Evolutionary conservation across 495 filamentous ascomycete genomes (phyloP), one percentile per base, ranked within the genome.

Genomic region (Podospora sp.): DNA sequence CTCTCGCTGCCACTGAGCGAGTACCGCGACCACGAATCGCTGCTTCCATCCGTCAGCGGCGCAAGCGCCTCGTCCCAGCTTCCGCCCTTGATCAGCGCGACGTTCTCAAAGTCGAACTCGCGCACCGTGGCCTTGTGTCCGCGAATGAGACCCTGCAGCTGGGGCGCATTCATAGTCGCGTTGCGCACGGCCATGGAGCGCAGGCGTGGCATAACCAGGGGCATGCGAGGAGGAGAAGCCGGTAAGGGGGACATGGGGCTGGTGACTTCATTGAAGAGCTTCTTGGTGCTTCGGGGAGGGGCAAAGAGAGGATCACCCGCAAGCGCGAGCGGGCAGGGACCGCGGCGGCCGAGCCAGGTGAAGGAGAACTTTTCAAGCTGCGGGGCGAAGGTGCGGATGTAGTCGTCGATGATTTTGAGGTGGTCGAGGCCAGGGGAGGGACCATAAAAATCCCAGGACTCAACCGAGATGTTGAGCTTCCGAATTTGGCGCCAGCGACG

Each of bases 21-120:
- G 40, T 78, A 71, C 14, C 80, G 70, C 14, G 76, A 81, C 82
- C 82, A 84, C n/a, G 68, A 68, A 26, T 77, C 77, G 26, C 72
- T 69, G 2, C 56, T 61, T 59, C 72, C 73, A 20, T 77, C 75
- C 57, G 85, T 87, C 65, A 93, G 75, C 2, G 90, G 89, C 33
- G 84, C 86, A 3, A 93, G 81, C 1, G 90, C 91, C 56, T 91
- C 88, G 63, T 93, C 89, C 91, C 90, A 93, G 60, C 79, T 88
- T 22, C 88, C 91, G 29, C 75, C 78, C 60, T 78, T 80, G 20
- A 88, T 82, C 26, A 94, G 79, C 29, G 80, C 78, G 12, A 90
- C 85, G 63, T 89, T 87, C 72, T 91, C 86, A 74, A 93, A 91
- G 64, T 91, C 86, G 72, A 92, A 88, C 68, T 92, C 90, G 27